Conservation (phyloP, 2,329 filamentous ascomycete genomes). For the Shiraia sp. region DNA sequence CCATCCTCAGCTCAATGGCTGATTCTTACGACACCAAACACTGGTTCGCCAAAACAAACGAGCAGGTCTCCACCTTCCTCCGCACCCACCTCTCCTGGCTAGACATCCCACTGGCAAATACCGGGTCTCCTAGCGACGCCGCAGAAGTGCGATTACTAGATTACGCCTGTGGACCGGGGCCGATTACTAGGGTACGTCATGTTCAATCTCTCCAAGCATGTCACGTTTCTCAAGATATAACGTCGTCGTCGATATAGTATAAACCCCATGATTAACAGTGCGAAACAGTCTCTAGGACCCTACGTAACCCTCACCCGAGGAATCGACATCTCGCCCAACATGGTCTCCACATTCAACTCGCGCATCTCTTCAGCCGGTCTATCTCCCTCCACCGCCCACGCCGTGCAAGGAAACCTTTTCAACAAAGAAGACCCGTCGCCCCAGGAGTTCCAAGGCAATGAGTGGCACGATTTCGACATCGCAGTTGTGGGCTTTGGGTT, state of each 20-base stretch:
- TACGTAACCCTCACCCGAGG: slow-evolving; percentile 67
- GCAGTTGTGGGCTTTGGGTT: slow-evolving; percentile 50
- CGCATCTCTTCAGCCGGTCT: slow-evolving; percentile 48
- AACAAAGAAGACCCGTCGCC: slow-evolving; percentile 28
- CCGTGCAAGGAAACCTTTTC: slow-evolving; percentile 44
- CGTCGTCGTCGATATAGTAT: too few species aligned
- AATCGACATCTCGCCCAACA: slow-evolving; percentile 71
- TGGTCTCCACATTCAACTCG: slow-evolving; percentile 70
- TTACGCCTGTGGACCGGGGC: slow-evolving; percentile 75
- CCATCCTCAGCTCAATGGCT: slow-evolving; percentile 52
- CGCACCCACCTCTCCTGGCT: slow-evolving; percentile 62
- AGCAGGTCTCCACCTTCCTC: slow-evolving; percentile 60
- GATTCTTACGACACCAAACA: slow-evolving; percentile 59
- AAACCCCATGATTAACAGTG: slow-evolving; percentile 3
- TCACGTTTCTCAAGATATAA: too few species aligned
- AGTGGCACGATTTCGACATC: slow-evolving; percentile 49
- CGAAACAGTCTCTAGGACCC: slow-evolving; percentile 59
- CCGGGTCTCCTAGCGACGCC: slow-evolving; percentile 30
- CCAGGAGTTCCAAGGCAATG: slow-evolving; percentile 19
- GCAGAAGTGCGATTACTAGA: slow-evolving; percentile 63
- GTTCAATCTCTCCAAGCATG: not conserved
- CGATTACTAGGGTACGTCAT: slow-evolving; percentile 63
- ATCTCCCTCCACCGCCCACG: slow-evolving; percentile 19
- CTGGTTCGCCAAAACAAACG: slow-evolving; percentile 57
- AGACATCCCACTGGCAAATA: slow-evolving; percentile 59